phyloP scores from a whole-genome alignment of 331 rosid genomes.

The Acacia pycnantha region DNA sequence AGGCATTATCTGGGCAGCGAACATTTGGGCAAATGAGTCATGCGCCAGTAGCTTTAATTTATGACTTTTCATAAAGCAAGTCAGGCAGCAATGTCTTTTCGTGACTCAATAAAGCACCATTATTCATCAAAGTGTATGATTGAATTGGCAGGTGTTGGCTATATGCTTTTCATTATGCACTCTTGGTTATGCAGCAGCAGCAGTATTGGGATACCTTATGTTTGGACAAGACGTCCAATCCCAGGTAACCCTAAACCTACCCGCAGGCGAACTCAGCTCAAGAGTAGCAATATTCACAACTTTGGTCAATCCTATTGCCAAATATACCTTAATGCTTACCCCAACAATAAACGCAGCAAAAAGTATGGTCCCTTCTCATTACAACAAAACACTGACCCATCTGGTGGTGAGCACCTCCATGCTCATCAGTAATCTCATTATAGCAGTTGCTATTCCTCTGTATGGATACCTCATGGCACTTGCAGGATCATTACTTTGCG shows the following conservation, averaged over 20 bases:
- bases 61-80: not conserved
- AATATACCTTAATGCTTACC: not conserved
- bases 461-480: not conserved
- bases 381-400: not conserved
- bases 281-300: slow-evolving; percentile 62
- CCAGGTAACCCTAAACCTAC: slow-evolving; percentile 61
- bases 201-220: slow-evolving; percentile 59
- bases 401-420: not conserved
- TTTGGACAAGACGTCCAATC: slow-evolving; percentile 48
- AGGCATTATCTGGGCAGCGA: not conserved
- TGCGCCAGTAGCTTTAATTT: not conserved
- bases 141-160: slow-evolving; percentile 43
- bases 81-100: not conserved
- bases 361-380: not conserved
- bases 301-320: slow-evolving; percentile 52
- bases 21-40: not conserved
- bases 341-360: not conserved
- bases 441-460: not conserved
- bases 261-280: slow-evolving; percentile 44
- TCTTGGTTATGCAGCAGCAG: slow-evolving; percentile 55
- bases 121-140: not conserved
- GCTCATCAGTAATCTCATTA: not conserved
- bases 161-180: slow-evolving; percentile 58
- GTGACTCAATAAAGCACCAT: not conserved
- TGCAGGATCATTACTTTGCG: not conserved